Evolutionary conservation across 2,329 filamentous ascomycete genomes (phyloP).

Genomic region (Colletotrichum eleusines): DNA sequence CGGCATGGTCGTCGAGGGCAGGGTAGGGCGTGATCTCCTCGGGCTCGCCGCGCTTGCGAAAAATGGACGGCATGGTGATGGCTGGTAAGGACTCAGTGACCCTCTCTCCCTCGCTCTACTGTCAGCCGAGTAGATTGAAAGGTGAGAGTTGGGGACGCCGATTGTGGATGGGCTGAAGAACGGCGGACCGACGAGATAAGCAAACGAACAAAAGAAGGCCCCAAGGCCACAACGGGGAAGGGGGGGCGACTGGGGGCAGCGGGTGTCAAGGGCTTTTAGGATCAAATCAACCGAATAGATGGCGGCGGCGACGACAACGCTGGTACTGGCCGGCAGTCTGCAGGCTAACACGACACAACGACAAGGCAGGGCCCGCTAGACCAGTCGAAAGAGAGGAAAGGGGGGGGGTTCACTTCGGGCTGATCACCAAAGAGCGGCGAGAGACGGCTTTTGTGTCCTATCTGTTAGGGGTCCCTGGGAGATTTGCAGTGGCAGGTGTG

Average conservation of each 20-base stretch:
- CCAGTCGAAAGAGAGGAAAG: conserved; percentile 13
- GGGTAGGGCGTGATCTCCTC: conserved; percentile 59
- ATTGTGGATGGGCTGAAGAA: conserved; percentile 39
- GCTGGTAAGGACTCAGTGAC: conserved; percentile 5
- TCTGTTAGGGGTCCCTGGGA: conserved; percentile 2
- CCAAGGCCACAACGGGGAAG: conserved; percentile 32
- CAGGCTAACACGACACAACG: conserved; percentile 32
- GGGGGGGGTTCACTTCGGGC: conserved; percentile 9
- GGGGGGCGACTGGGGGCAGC: conserved; percentile 28
- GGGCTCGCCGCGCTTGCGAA: conserved; percentile 60
- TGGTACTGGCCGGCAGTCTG: conserved; percentile 38
- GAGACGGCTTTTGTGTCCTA: neutral
- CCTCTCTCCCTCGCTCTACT: conserved; percentile 39
- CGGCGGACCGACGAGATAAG: conserved; percentile 34
- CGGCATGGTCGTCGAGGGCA: conserved; percentile 53
- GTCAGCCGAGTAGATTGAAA: conserved; percentile 34
- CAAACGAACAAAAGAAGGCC: conserved; percentile 36
- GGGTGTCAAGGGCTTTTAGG: conserved; percentile 40
- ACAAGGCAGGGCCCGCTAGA: conserved; percentile 25
- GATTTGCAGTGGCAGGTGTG: conserved; percentile 3
- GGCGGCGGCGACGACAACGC: conserved; percentile 38
- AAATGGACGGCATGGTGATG: conserved; percentile 53
- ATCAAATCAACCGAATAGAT: conserved; percentile 33
- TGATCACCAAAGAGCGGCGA: conserved; percentile 21
- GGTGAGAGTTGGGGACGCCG: conserved; percentile 31